These are phyloP conservation scores for Dothideomycetes sp. DNA, from an alignment of 2,329 filamentous ascomycete genomes.

Conservation along the genomic window DNA sequence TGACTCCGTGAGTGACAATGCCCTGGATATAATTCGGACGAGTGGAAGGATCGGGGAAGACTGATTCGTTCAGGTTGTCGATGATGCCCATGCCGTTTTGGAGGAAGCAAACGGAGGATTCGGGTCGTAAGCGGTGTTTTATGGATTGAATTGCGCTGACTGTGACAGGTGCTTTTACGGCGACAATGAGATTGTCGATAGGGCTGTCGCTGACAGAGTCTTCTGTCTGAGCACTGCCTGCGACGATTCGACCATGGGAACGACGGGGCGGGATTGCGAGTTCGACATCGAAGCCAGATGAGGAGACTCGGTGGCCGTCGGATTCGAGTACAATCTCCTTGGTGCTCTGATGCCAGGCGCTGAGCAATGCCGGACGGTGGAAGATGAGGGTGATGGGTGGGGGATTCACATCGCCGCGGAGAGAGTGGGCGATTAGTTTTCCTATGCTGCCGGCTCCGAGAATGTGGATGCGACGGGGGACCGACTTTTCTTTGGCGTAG, in stretches of 20 bases:
- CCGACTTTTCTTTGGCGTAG: conserved; percentile 18
- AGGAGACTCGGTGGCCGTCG: conserved; percentile 29
- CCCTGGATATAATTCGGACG: conserved; percentile 73
- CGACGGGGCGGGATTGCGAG: conserved; percentile 24
- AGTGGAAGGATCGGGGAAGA: conserved; percentile 58
- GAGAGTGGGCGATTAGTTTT: conserved; percentile 63
- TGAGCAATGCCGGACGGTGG: conserved; percentile 42
- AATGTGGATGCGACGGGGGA: conserved; percentile 57
- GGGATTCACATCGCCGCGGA: conserved; percentile 51
- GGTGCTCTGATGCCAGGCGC: conserved; percentile 39
- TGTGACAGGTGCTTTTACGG: conserved; percentile 64
- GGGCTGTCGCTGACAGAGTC: conserved; percentile 22
- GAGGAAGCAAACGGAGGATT: conserved; percentile 65
- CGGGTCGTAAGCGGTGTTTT: conserved; percentile 54
- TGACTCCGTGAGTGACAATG: conserved; percentile 51
- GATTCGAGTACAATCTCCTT: conserved; percentile 40
- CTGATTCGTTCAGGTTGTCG: conserved; percentile 61
- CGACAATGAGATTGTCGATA: conserved; percentile 67
- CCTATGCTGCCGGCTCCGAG: conserved; percentile 76
- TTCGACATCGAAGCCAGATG: conserved; percentile 39
- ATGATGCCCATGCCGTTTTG: conserved; percentile 76
- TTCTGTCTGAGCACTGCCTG: not conserved
- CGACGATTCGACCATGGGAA: not conserved
- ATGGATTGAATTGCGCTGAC: conserved; percentile 58
- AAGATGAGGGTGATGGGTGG: conserved; percentile 77